Evolutionary conservation across 495 filamentous ascomycete genomes (phyloP), one percentile per base, ranked within the genome.

Genomic region (Cryomyces minteri): DNA sequence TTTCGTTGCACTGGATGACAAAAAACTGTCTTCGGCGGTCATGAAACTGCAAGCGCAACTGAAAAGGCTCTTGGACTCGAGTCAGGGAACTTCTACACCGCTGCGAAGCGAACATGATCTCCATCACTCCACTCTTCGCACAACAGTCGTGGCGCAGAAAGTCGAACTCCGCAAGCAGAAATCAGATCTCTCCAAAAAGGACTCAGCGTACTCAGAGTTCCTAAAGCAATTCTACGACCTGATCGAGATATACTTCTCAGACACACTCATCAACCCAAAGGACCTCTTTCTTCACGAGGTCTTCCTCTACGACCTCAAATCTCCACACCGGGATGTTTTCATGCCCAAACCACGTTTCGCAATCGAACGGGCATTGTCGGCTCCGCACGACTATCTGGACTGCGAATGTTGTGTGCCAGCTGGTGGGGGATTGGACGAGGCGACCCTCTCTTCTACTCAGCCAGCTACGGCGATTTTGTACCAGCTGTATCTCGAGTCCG

Each of bases 401-500:
- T 93, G 81, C 57, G 62, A 67, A 3, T 86, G 83, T 65, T 76
- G 80, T 61, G 51, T 64, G 50, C 49, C 61, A 43, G 50, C 53
- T 12, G 58, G 69, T 30, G 61, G 68, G 57, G 43, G 39, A 9
- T 49, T 48, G 0, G 34, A 38, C 3, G 46, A 58, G 54, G 46
- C 41, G 33, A 55, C 41, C 29, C 44, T 80, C 5, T 73, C 71
- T 5, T 53, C 75, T 6, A 82, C 76, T 6, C 74, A 88, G 51
- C 88, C 92, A 9, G 64, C 83, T 10, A 80, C 80, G 11, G 72
- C 86, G 2, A 80, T 94, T 12, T 53, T 96, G 48, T 98, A 94
- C 63, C 84, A 92, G 47, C 64, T 95, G 31, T 95, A 93, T 59
- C 71, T 88, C 12, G 88, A 96, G 63, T 82, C 87, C 0, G 88